Evolutionary conservation across 2,329 filamentous ascomycete species (phyloP).

Genomic region (Diaporthe ilicicola): DNA sequence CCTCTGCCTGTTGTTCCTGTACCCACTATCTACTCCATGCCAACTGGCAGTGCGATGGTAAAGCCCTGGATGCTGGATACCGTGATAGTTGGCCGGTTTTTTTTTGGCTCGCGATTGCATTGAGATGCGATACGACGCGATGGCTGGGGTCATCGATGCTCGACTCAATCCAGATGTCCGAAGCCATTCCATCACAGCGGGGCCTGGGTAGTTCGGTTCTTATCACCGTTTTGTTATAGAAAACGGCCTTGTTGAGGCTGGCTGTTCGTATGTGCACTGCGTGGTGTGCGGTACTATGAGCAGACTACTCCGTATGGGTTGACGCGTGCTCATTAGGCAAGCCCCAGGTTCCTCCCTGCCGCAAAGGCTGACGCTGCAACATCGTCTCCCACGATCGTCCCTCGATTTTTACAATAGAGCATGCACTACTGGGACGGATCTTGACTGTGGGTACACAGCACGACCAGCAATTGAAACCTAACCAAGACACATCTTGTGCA

Average conservation of each 20-base stretch:
- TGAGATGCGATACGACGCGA: neutral
- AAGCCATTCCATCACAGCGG: neutral
- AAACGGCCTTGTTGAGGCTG: neutral
- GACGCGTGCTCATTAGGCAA: neutral
- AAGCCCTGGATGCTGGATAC: neutral
- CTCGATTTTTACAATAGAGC: neutral
- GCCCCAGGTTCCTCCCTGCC: constrained; percentile 1
- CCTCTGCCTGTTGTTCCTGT: neutral
- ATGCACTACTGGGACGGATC: neutral
- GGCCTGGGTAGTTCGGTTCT: neutral
- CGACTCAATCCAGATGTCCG: too few relatives aligned
- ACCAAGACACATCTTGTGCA: too few relatives aligned
- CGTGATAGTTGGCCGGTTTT: neutral
- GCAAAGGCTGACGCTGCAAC: constrained; percentile 8
- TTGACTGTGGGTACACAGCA: neutral
- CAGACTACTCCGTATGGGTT: neutral
- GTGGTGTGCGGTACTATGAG: too few relatives aligned
- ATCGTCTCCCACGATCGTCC: constrained; percentile 2
- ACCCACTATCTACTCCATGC: neutral
- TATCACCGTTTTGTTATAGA: neutral
- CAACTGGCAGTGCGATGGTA: neutral
- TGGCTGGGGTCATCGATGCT: neutral
- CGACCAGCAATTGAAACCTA: too few relatives aligned
- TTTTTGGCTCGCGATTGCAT: neutral
- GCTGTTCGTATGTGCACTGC: neutral